These are phyloP conservation scores for Colletotrichum nymphaeae DNA, from an alignment of 2,329 filamentous ascomycete genomes.

Conservation along the genomic window DNA sequence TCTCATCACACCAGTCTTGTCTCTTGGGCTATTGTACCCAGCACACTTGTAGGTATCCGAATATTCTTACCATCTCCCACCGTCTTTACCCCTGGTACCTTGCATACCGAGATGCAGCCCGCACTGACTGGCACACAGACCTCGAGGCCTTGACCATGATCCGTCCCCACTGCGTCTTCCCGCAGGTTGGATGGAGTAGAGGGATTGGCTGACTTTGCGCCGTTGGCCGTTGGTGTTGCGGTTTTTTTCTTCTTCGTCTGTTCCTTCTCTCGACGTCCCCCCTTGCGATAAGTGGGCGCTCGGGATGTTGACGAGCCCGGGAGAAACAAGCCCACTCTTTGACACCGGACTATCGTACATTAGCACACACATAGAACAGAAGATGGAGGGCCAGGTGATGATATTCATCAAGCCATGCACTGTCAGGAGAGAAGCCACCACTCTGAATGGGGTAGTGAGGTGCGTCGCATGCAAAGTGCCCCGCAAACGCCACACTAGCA, in stretches of 20 bases:
- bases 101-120: slow-evolving; percentile 24
- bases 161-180: not conserved
- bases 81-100: slow-evolving; percentile 29
- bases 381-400: slow-evolving; percentile 20
- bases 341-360: not conserved
- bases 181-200: not conserved
- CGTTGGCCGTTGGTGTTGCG: not conserved
- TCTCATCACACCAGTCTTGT: not conserved
- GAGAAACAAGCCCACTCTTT: slow-evolving; percentile 6
- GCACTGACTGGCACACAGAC: slow-evolving; percentile 19
- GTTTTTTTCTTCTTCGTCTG: not conserved
- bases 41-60: no score
- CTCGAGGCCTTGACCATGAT: not conserved
- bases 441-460: not conserved
- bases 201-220: slow-evolving; percentile 5
- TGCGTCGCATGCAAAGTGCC: slow-evolving; percentile 5
- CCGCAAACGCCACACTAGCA: slow-evolving; percentile 1
- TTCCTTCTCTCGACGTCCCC: not conserved
- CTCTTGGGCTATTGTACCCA: not conserved
- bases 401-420: slow-evolving; percentile 6
- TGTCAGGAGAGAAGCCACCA: slow-evolving; percentile 4
- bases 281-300: not conserved
- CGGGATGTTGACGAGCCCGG: not conserved
- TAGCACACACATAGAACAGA: slow-evolving; percentile 3
- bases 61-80: not conserved